Evolutionary conservation across 225 moss, liverwort and hornwort genomes (phyloP).

Genomic region (Pleurozium schreberi): DNA sequence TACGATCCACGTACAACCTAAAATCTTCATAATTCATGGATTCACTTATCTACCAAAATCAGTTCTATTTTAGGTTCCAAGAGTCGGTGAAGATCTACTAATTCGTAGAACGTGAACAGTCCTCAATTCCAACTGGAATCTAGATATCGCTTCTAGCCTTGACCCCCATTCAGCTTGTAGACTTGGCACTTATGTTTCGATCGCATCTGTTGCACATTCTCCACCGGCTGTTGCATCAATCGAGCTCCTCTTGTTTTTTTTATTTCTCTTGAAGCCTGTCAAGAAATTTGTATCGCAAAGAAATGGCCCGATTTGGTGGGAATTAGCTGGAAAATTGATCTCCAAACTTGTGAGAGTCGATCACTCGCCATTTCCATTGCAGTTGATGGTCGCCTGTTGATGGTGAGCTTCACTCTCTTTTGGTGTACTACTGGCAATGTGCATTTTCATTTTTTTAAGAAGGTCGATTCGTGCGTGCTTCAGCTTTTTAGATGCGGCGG

Average conservation of each 20-base stretch:
- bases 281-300: not conserved
- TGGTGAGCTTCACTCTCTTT: not conserved
- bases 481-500: not conserved
- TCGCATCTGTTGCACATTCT: too few relatives aligned
- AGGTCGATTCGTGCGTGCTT: not conserved
- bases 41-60: not conserved
- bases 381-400: not conserved
- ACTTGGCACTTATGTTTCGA: not conserved
- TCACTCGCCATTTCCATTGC: not conserved
- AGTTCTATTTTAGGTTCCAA: not conserved
- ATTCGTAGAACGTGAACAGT: too few relatives aligned
- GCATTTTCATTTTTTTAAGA: not conserved
- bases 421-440: not conserved
- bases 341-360: not conserved
- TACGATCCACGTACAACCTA: not conserved
- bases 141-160: not conserved
- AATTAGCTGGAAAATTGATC: not conserved
- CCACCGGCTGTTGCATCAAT: not conserved
- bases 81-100: not conserved
- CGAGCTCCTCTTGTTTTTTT: not conserved
- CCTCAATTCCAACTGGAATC: not conserved
- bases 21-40: accelerated
- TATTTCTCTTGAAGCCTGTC: not conserved
- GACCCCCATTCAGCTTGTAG: not conserved
- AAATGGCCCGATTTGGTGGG: too few relatives aligned